These are phyloP conservation scores for Kurtzmaniella quercitrusa DNA, from an alignment of 1,139 yeast species.

Conservation along the genomic window DNA sequence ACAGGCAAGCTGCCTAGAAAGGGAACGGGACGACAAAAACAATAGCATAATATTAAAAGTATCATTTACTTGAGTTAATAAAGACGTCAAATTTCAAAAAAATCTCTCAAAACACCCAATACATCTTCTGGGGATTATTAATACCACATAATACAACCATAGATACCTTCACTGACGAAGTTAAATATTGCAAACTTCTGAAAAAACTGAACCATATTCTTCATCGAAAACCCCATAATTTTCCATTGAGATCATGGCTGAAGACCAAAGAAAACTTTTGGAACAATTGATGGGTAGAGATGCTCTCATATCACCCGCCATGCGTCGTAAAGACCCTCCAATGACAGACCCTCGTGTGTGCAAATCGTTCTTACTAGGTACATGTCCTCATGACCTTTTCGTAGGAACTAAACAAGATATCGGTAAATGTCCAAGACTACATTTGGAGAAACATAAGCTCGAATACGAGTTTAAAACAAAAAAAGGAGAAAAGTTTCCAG, in stretches of 20 bases:
- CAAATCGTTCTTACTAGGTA: conserved; percentile 75
- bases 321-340: conserved; percentile 40
- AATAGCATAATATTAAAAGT: too few species aligned
- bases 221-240: not conserved
- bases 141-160: too few species aligned
- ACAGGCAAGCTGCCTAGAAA: too few species aligned
- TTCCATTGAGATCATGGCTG: conserved; percentile 34
- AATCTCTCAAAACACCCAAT: too few species aligned
- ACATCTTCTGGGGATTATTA: too few species aligned
- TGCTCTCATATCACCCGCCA: conserved; percentile 36
- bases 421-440: conserved; percentile 77
- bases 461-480: conserved; percentile 62
- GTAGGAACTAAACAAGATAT: conserved; percentile 79
- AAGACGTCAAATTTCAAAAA: too few species aligned
- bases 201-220: not conserved
- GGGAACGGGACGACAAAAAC: too few species aligned
- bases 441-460: conserved; percentile 69
- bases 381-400: conserved; percentile 86
- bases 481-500: conserved; percentile 56
- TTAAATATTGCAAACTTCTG: too few species aligned
- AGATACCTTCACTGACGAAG: too few species aligned
- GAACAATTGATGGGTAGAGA: conserved; percentile 84
- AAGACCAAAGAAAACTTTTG: conserved; percentile 70
- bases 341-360: conserved; percentile 70
- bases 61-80: too few species aligned